Evolutionary conservation across 805 yeast species (phyloP).

Genomic region (Nakazawaea wyomingensis): DNA sequence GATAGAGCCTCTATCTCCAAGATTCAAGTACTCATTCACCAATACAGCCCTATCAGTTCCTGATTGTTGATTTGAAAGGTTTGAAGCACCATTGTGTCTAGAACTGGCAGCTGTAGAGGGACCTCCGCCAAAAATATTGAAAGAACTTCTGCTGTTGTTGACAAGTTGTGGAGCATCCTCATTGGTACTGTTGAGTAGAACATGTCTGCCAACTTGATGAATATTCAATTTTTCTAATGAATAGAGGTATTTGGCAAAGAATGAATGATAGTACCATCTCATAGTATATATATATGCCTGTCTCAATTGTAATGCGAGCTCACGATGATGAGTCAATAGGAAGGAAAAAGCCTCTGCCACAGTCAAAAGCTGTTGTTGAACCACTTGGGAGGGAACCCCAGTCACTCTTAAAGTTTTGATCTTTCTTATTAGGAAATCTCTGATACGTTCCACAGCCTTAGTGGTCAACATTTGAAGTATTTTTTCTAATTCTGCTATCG

Average conservation of each 20-base stretch:
- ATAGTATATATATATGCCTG: conserved; percentile 84
- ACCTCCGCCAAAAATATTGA: conserved; percentile 10
- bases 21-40: conserved; percentile 49
- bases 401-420: conserved; percentile 66
- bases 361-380: conserved; percentile 62
- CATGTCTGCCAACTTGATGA: conserved; percentile 48
- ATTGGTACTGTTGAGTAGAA: conserved; percentile 46
- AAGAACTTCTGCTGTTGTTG: neutral
- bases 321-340: conserved; percentile 46
- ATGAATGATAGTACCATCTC: conserved; percentile 85
- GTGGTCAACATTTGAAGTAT: conserved; percentile 47
- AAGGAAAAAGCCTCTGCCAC: conserved; percentile 61
- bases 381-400: conserved; percentile 62
- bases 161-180: conserved; percentile 5
- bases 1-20: conserved; percentile 58
- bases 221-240: conserved; percentile 63
- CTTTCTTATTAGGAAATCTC: conserved; percentile 59
- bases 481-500: conserved; percentile 21
- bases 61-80: neutral
- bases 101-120: conserved; percentile 8
- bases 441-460: conserved; percentile 69
- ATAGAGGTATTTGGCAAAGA: conserved; percentile 71
- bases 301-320: conserved; percentile 66
- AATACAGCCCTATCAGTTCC: conserved; percentile 6
- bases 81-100: neutral